A percentile compares a stretch with the other conserved stretches of the same genome.
Conservation (phyloP, 176 grass and related monocot species). For the Rhynchospora pubera region DNA sequence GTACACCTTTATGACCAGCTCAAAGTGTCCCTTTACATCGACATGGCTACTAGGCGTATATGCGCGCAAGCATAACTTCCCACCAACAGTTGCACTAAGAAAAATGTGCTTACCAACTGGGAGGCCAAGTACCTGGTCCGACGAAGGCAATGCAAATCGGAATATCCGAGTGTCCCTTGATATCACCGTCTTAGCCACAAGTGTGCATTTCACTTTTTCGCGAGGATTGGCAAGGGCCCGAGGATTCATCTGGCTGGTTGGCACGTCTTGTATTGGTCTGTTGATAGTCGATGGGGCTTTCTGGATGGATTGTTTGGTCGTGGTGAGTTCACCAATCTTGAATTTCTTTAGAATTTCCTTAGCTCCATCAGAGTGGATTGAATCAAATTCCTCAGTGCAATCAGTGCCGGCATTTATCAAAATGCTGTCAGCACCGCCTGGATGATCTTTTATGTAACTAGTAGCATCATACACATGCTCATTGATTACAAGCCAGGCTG, state of each 20-base stretch:
- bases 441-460: slow-evolving; percentile 71
- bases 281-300: too few species aligned
- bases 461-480: slow-evolving; percentile 86
- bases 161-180: slow-evolving; percentile 52
- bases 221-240: slow-evolving; percentile 40
- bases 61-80: slow-evolving; percentile 67
- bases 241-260: slow-evolving; percentile 20
- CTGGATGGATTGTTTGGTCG: slow-evolving; percentile 40
- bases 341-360: slow-evolving; percentile 37
- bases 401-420: slow-evolving; percentile 84
- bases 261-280: not conserved
- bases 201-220: slow-evolving; percentile 45
- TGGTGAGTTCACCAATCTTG: slow-evolving; percentile 52
- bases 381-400: slow-evolving; percentile 90
- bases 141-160: slow-evolving; percentile 45
- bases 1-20: slow-evolving; percentile 84
- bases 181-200: slow-evolving; percentile 35
- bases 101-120: slow-evolving; percentile 69
- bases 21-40: slow-evolving; percentile 48
- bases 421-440: slow-evolving; percentile 79
- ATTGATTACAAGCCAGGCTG: slow-evolving; percentile 74
- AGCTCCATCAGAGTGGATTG: slow-evolving; percentile 83
- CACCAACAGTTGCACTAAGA: slow-evolving; percentile 37
- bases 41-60: slow-evolving; percentile 66
- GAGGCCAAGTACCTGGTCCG: slow-evolving; percentile 45